A percentile compares a stretch with the other conserved stretches of the same genome.
These are phyloP conservation scores for Dionaea muscipula DNA, from an alignment of 179 eudicot species.

Conservation along the genomic window DNA sequence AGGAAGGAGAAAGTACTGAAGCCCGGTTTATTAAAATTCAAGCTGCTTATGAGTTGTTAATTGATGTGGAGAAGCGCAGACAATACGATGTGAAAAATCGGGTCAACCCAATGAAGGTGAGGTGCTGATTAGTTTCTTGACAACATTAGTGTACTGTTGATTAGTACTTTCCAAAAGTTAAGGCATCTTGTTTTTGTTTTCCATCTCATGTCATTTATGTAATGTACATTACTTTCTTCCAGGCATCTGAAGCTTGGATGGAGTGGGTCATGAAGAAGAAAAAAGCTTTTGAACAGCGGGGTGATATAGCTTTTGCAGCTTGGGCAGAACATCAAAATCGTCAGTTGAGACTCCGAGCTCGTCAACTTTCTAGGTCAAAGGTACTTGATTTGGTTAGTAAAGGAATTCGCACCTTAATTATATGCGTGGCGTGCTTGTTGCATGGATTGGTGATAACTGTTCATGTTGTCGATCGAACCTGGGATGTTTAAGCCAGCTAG, in stretches of 20 bases:
- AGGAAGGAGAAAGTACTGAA: constrained; percentile 94
- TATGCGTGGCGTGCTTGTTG: too few relatives aligned
- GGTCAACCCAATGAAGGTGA: constrained; percentile 88
- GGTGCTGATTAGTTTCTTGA: neutral
- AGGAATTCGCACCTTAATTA: too few relatives aligned
- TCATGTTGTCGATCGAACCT: too few relatives aligned
- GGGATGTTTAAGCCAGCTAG: too few relatives aligned
- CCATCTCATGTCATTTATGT: too few relatives aligned
- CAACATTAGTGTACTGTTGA: neutral
- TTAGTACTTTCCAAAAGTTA: neutral
- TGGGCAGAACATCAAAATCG: constrained; percentile 99
- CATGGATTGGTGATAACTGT: too few relatives aligned
- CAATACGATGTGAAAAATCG: constrained; percentile 68
- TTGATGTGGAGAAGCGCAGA: constrained; percentile 60
- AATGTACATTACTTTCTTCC: constrained; percentile 7
- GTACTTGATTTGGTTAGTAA: constrained; percentile 21
- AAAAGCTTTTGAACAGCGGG: constrained; percentile 87
- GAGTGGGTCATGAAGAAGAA: constrained; percentile 89
- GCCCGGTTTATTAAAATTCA: constrained; percentile 89
- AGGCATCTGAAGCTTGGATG: constrained; percentile 99
- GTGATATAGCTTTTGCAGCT: constrained; percentile 93
- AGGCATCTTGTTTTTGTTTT: neutral
- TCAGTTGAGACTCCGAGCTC: constrained; percentile 67
- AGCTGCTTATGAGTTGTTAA: constrained; percentile 90
- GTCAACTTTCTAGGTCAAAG: constrained; percentile 89